These are phyloP conservation scores for Fraxinus albicans DNA, from an alignment of 305 asterid genomes.

Conservation along the genomic window DNA sequence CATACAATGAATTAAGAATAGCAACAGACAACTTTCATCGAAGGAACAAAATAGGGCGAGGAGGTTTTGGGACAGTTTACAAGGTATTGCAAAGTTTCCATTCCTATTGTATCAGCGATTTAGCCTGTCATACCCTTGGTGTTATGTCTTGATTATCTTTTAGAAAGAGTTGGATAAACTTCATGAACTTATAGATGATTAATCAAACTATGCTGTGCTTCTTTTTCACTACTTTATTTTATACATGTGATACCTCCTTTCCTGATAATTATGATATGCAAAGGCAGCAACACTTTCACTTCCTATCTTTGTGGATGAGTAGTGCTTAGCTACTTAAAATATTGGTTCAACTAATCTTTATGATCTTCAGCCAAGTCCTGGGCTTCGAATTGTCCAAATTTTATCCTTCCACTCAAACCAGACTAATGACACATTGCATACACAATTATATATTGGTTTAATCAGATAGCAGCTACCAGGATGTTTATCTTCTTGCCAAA, in stretches of 20 bases:
- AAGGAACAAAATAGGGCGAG: constrained; percentile 73
- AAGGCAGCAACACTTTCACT: not conserved
- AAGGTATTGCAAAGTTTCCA: constrained; percentile 50
- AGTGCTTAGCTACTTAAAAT: not conserved
- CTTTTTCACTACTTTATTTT: constrained; percentile 7
- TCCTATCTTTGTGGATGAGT: not conserved
- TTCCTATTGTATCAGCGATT: not conserved
- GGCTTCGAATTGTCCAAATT: constrained; percentile 5
- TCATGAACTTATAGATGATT: not conserved
- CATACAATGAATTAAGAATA: constrained; percentile 54
- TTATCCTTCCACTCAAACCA: not conserved
- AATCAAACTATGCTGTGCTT: not conserved
- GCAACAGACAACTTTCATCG: constrained; percentile 74
- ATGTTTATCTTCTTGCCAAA: constrained; percentile 5
- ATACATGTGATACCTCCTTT: not conserved
- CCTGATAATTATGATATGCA: constrained; percentile 9
- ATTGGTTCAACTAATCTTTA: constrained; percentile 1
- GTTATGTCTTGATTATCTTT: constrained; percentile 19
- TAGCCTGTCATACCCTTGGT: constrained; percentile 12
- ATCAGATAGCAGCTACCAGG: constrained; percentile 13
- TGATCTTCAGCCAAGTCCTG: constrained; percentile 5
- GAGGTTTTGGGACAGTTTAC: constrained; percentile 91
- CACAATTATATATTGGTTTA: not conserved
- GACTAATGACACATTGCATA: constrained; percentile 1
- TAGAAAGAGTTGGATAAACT: not conserved